Evolutionary conservation across 164 flowering plant genomes (phyloP).

Genomic region (Vitis labrusca): DNA sequence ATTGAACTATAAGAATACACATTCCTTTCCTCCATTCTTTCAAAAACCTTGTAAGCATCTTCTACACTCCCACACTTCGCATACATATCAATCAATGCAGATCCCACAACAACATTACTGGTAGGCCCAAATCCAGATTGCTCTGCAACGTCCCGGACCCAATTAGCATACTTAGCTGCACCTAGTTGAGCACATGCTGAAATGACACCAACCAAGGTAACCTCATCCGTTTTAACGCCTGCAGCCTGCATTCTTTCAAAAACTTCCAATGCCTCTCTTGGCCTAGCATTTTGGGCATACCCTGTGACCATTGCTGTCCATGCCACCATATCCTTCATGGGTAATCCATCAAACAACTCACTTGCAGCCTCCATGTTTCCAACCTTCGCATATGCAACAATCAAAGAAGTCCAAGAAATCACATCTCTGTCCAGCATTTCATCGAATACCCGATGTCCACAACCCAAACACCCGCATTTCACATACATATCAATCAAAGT

Average conservation of each 20-base stretch:
- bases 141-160: slow-evolving; percentile 32
- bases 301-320: slow-evolving; percentile 55
- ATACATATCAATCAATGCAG: slow-evolving; percentile 48
- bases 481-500: slow-evolving; percentile 42
- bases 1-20: slow-evolving; percentile 41
- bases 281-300: slow-evolving; percentile 37
- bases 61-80: slow-evolving; percentile 42
- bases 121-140: slow-evolving; percentile 16
- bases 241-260: slow-evolving; percentile 32
- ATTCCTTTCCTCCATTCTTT: slow-evolving; percentile 30
- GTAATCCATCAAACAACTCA: slow-evolving; percentile 28
- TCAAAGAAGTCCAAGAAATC: slow-evolving; percentile 41
- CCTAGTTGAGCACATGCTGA: slow-evolving; percentile 49
- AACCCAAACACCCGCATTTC: slow-evolving; percentile 31
- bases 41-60: slow-evolving; percentile 28
- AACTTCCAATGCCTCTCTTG: slow-evolving; percentile 32
- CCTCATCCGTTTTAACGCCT: slow-evolving; percentile 31
- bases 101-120: slow-evolving; percentile 32
- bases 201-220: slow-evolving; percentile 36
- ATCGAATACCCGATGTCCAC: slow-evolving; percentile 37
- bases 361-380: slow-evolving; percentile 33
- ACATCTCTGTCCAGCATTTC: slow-evolving; percentile 38
- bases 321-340: slow-evolving; percentile 40
- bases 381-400: slow-evolving; percentile 30
- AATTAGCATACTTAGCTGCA: slow-evolving; percentile 28